Base-by-base conservation (phyloP, 371 early-diverging fungal species). In the Mortierella sp. region DNA sequence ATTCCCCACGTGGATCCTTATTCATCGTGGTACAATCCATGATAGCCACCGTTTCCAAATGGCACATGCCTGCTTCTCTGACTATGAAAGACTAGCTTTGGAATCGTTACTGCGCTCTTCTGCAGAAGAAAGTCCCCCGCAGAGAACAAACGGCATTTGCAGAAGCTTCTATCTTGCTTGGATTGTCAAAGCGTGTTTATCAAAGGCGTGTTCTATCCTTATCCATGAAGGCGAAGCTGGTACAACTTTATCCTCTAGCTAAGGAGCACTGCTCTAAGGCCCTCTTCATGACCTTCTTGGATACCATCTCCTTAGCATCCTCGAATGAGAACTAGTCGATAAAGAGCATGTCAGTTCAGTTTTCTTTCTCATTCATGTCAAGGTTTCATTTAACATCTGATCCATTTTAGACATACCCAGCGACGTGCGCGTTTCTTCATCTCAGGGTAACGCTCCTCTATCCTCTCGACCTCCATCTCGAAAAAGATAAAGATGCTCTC, bases 391-490 rank as follows among this genome's bases (percentile, higher is more conserved):
- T 23, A 52, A 21, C 26, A 7, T 19, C 8, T 19, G 49, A 26
- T 57, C 28, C 14, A n/a, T n/a, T n/a, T n/a, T n/a, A n/a, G n/a
- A n/a, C 63, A 78, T 81, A 88, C 88, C 89, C 87, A 89, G 65
- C 76, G 80, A 37, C 89, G 72, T 58, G 83, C 58, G 23, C 89
- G 81, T 64, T 82, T 78, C 21, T 75, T 57, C 66, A 64, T 79
- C 72, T 89, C 89, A 4, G 89, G 89, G 85, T 87, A 89, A n/a
- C 46, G 51, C 4, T 82, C 82, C 44, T 82, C 79, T 42, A 87
- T 60, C 43, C 72, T 61, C 11, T 83, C 63, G 6, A 89, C 85
- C 46, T 86, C 81, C 64, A 89, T 63, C 60, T 87, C 89, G 64
- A 81, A 89, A 50, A 89, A 81, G 79, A 81, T 79, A 56, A 84